phyloP scores from a whole-genome alignment of 345 rosid species.

The Hypericum androsaemum region DNA sequence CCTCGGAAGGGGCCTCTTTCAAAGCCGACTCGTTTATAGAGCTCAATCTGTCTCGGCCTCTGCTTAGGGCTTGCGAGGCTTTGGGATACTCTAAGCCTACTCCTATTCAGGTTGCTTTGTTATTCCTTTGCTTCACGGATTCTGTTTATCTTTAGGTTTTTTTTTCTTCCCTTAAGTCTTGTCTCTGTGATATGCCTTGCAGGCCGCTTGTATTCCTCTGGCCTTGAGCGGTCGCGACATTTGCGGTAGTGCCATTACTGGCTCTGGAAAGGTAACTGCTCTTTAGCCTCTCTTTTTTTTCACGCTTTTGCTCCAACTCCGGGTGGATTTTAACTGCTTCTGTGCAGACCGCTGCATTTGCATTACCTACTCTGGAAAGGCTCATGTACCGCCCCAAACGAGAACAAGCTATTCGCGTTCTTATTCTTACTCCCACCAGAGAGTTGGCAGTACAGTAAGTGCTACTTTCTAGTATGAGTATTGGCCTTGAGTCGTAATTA shows the following conservation, averaged over 20 bases:
- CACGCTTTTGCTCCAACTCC: background rate
- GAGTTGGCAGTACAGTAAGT: slow-evolving; percentile 95
- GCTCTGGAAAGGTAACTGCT: slow-evolving; percentile 78
- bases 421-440: slow-evolving; percentile 89
- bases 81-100: slow-evolving; percentile 88
- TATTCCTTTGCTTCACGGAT: background rate
- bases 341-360: slow-evolving; percentile 81
- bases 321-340: background rate
- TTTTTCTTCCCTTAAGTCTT: background rate
- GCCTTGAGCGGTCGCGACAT: slow-evolving; percentile 91
- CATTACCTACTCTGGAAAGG: slow-evolving; percentile 89
- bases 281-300: background rate
- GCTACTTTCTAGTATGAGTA: background rate
- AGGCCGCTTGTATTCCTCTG: slow-evolving; percentile 91
- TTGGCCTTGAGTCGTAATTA: background rate
- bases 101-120: slow-evolving; percentile 65
- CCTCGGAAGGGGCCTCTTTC: slow-evolving; percentile 65
- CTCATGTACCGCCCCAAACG: slow-evolving; percentile 79
- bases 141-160: background rate
- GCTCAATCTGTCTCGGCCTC: slow-evolving; percentile 78
- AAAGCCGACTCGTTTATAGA: slow-evolving; percentile 80
- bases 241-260: slow-evolving; percentile 95
- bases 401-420: slow-evolving; percentile 69
- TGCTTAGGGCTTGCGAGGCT: slow-evolving; percentile 87
- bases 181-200: slow-evolving; percentile 4